phyloP scores from a whole-genome alignment of 2,329 filamentous ascomycete species.

The Eutypella sp. region DNA sequence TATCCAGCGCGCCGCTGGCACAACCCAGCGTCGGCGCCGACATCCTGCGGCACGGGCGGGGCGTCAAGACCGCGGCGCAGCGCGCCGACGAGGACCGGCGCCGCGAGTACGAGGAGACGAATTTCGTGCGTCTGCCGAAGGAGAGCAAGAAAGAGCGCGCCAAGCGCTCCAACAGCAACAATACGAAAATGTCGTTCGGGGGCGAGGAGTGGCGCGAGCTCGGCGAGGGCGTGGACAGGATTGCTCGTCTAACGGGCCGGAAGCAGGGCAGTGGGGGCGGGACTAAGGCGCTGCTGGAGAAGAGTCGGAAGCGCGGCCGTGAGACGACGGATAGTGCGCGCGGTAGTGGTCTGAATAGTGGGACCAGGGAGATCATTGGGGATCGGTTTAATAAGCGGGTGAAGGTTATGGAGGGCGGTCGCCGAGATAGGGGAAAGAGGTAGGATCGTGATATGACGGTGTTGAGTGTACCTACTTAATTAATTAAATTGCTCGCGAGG shows the following conservation, averaged over 20 bases:
- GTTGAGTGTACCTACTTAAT: not conserved
- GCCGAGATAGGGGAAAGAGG: constrained; percentile 33
- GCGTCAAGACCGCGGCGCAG: constrained; percentile 71
- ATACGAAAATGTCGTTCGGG: constrained; percentile 64
- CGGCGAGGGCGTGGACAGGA: constrained; percentile 79
- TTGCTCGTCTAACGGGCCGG: constrained; percentile 73
- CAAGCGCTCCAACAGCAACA: constrained; percentile 42
- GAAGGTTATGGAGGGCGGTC: constrained; percentile 42
- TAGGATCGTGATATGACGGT: too few relatives aligned
- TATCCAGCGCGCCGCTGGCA: constrained; percentile 74
- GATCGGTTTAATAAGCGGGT: constrained; percentile 69
- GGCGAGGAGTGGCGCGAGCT: constrained; percentile 91
- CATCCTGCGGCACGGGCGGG: constrained; percentile 72
- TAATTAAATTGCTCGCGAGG: not conserved
- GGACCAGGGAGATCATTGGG: constrained; percentile 56
- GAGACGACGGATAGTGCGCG: constrained; percentile 66
- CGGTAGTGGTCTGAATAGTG: constrained; percentile 49
- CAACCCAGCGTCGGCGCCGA: constrained; percentile 90
- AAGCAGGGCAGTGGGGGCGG: constrained; percentile 53
- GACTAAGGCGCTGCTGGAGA: constrained; percentile 64
- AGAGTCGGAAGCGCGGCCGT: constrained; percentile 74
- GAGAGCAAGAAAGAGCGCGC: constrained; percentile 81
- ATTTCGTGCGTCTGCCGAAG: constrained; percentile 82
- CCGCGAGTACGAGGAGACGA: constrained; percentile 82
- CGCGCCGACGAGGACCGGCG: constrained; percentile 74